A percentile compares a stretch with the other conserved stretches of the same genome.
Evolutionary conservation across 1,284 basidiomycete species (phyloP).

Genomic region (Pseudozyma tsukubaensis): DNA sequence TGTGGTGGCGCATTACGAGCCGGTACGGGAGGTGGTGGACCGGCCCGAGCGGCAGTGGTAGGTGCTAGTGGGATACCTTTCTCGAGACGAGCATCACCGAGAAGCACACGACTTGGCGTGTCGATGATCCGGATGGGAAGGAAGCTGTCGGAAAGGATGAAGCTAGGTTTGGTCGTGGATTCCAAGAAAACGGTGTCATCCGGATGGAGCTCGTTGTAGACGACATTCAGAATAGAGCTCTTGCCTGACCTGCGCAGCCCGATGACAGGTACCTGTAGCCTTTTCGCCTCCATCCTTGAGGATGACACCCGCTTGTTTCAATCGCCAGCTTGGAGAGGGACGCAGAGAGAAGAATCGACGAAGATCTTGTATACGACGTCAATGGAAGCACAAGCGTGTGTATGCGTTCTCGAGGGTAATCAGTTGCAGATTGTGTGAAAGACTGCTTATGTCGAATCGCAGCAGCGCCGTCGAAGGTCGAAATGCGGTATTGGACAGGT

Average conservation of each 20-base stretch:
- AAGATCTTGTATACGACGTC: too few species aligned
- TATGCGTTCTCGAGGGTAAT: too few species aligned
- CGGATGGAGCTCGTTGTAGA: conserved; percentile 84
- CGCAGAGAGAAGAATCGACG: too few species aligned
- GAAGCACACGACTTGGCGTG: conserved; percentile 81
- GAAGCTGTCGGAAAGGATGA: conserved; percentile 76
- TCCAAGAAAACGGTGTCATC: conserved; percentile 94
- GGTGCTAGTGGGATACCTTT: conserved; percentile 42
- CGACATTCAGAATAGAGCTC: conserved; percentile 88
- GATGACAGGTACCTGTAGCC: conserved; percentile 49
- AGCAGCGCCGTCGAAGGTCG: too few species aligned
- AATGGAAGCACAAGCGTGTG: too few species aligned
- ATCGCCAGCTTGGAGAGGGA: too few species aligned
- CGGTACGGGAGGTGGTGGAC: conserved; percentile 37
- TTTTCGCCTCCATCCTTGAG: conserved; percentile 27
- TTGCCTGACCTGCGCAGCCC: conserved; percentile 76
- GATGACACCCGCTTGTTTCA: neutral
- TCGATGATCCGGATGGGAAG: conserved; percentile 96
- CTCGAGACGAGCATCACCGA: conserved; percentile 34
- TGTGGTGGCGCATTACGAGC: conserved; percentile 25
- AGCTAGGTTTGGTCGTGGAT: conserved; percentile 59
- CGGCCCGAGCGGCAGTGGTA: conserved; percentile 18
- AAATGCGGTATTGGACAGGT: too few species aligned
- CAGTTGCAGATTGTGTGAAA: too few species aligned
- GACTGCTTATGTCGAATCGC: too few species aligned